phyloP scores from a whole-genome alignment of 495 filamentous ascomycete genomes.

The Xylaria venustula region DNA sequence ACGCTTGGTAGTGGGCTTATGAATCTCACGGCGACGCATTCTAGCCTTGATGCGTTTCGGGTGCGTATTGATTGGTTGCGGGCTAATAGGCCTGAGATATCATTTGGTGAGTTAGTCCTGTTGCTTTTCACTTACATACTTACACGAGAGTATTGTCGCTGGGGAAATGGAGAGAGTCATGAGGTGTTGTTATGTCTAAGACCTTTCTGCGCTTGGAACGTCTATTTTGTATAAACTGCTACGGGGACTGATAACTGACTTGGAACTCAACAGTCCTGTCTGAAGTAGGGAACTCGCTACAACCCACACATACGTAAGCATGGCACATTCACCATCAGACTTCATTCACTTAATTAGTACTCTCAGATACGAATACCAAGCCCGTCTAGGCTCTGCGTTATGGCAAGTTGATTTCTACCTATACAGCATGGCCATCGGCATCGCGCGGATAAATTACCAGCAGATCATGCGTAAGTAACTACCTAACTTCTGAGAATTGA shows the following conservation, averaged over 20 bases:
- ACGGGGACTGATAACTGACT: too few relatives aligned
- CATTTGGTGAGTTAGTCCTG: conserved; percentile 13
- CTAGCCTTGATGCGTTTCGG: conserved; percentile 22
- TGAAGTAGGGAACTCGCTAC: conserved; percentile 30
- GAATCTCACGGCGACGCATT: conserved; percentile 21
- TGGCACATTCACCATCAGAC: background rate
- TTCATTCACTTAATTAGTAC: too few relatives aligned
- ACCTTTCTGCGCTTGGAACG: background rate
- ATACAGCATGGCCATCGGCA: conserved; percentile 23
- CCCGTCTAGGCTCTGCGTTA: conserved; percentile 25
- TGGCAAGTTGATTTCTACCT: conserved; percentile 33
- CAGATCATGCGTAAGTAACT: conserved; percentile 29
- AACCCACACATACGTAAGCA: conserved; percentile 20
- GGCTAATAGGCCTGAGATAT: conserved; percentile 18
- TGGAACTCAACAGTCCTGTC: conserved; percentile 17
- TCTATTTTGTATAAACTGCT: too few relatives aligned
- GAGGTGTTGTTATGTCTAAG: background rate
- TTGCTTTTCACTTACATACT: too few relatives aligned
- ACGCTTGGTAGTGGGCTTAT: conserved; percentile 23
- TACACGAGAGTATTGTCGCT: too few relatives aligned
- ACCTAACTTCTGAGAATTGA: too few relatives aligned
- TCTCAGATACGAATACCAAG: conserved; percentile 17
- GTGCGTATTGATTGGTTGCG: conserved; percentile 22
- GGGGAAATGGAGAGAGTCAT: too few relatives aligned
- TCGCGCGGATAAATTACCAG: conserved; percentile 31